Conservation (phyloP, 441 rosid genomes). For the Erodium texanum region DNA sequence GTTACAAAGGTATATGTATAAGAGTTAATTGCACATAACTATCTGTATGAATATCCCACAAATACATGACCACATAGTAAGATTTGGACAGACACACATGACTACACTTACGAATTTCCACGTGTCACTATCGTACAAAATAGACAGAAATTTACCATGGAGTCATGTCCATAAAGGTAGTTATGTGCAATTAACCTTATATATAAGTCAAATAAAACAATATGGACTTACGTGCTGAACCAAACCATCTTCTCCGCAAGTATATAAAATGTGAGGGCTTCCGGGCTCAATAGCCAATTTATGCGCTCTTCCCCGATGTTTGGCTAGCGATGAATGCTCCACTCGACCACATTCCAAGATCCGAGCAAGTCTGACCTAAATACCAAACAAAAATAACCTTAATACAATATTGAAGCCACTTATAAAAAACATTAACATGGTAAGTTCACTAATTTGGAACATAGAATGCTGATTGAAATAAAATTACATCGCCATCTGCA, state of each 20-base stretch:
- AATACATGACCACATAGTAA: too few species aligned
- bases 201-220: conserved; percentile 1
- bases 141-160: too few species aligned
- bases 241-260: conserved; percentile 87
- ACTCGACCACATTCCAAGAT: conserved; percentile 56
- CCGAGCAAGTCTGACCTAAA: conserved; percentile 65
- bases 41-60: too few species aligned
- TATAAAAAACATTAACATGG: too few species aligned
- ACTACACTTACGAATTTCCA: too few species aligned
- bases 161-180: too few species aligned
- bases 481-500: conserved; percentile 80
- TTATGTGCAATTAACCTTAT: too few species aligned
- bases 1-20: conserved; percentile 6
- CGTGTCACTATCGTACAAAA: too few species aligned
- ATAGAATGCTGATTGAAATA: background rate
- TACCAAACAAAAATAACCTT: background rate
- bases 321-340: conserved; percentile 42
- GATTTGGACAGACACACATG: too few species aligned
- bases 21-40: too few species aligned
- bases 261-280: conserved; percentile 69
- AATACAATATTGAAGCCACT: too few species aligned
- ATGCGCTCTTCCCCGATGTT: conserved; percentile 63
- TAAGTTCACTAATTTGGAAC: background rate
- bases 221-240: conserved; percentile 67
- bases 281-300: conserved; percentile 87